phyloP scores from a whole-genome alignment of 164 flowering plant genomes.

The Saururus chinensis region DNA sequence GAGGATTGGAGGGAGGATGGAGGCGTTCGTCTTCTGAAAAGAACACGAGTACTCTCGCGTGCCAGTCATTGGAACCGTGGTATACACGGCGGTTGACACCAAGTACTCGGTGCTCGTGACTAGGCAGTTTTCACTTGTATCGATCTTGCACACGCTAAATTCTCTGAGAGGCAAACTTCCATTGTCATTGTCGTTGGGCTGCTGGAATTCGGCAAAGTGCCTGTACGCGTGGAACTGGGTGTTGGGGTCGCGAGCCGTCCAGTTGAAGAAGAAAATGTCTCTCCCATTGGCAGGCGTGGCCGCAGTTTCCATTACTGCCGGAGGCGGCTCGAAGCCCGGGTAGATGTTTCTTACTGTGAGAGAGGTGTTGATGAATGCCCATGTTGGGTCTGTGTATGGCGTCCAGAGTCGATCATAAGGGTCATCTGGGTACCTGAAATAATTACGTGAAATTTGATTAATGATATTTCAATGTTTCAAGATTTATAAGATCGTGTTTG shows the following conservation, averaged over 20 bases:
- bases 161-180: background rate
- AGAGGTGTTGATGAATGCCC: background rate
- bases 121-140: background rate
- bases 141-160: background rate
- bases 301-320: background rate
- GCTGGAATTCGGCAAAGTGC: background rate
- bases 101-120: background rate
- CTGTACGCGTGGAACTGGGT: background rate
- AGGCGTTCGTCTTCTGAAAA: background rate
- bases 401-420: background rate
- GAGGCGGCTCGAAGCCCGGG: background rate
- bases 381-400: background rate
- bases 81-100: background rate
- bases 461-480: background rate
- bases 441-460: background rate
- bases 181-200: background rate
- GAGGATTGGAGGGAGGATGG: constrained; percentile 2
- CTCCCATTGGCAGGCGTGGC: background rate
- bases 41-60: background rate
- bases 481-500: too few relatives aligned
- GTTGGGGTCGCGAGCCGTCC: background rate
- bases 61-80: background rate
- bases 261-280: background rate
- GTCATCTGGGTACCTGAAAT: constrained; percentile 1
- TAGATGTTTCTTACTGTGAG: background rate